Evolutionary conservation across 768 basidiomycete species (phyloP), one percentile per base, ranked within the genome.

Genomic region (Mycena vitilis): DNA sequence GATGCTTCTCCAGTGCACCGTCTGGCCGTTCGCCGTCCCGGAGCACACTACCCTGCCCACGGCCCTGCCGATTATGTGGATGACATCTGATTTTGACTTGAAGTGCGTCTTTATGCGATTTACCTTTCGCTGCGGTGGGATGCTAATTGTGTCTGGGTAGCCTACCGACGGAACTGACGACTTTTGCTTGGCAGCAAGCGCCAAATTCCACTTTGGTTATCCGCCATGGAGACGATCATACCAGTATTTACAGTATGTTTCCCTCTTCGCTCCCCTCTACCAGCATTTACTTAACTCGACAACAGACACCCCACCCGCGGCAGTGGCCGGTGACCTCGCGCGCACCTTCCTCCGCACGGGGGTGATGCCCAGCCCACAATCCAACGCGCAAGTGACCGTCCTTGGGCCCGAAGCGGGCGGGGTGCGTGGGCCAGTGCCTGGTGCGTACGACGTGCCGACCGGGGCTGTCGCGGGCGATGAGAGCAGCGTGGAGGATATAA

Each of bases 181-280:
- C 69, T 3, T 67, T 67, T 40, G 55, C 52, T 0, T 67, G 53
- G 52, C 44, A 62, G 37, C 65, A 58, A 52, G 23, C 69, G 5
- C 69, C 69, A 12, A 67, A 67, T 0, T 48, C 65, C 3, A 55
- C 62, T 10, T 54, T 71, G n/a, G 60, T 71, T 1, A 54, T 71
- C 38, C n/a, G 69, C 8, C 69, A 71, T 45, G 69, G 69, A 1
- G 69, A 71, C 34, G 60, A 63, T 69, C 61, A 78, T 70, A 45
- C 73, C 73, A 25, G 73, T 68, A 9, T 64, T 25, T 13, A 44
- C 4, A 22, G 61, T 63, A 20, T 37, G 62, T 68, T 30, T 53
- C 30, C 52, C 30, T 25, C 48, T 18, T 18, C 20, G 0, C 3
- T 25, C 23, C 53, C 6, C 13, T 16, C 18, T 16, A 16, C 13